phyloP scores from a whole-genome alignment of 2,329 filamentous ascomycete species.

The Nemania serpens region DNA sequence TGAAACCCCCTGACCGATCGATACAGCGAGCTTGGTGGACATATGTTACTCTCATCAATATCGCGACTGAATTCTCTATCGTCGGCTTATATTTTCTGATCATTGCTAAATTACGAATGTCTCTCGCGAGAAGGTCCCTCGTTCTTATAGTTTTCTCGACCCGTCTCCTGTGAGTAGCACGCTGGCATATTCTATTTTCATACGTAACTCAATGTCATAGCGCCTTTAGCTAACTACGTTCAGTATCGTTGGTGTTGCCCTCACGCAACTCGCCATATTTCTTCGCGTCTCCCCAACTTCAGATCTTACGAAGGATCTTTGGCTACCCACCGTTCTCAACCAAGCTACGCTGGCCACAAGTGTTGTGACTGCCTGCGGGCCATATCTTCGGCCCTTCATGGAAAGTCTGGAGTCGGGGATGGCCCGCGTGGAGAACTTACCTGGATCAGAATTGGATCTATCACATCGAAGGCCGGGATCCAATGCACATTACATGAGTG shows the following conservation, averaged over 20 bases:
- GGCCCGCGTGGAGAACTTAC: constrained; percentile 25
- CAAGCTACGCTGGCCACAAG: constrained; percentile 24
- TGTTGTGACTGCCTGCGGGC: constrained; percentile 27
- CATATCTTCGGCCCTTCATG: constrained; percentile 29
- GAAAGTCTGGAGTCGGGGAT: constrained; percentile 30
- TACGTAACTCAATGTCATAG: background rate
- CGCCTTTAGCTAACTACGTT: background rate
- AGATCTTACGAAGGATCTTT: constrained; percentile 19
- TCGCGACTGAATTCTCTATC: constrained; percentile 26
- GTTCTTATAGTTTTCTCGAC: constrained; percentile 25
- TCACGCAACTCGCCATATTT: constrained; percentile 25
- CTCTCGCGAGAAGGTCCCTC: constrained; percentile 14
- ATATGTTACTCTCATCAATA: constrained; percentile 22
- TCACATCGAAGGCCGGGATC: constrained; percentile 8
- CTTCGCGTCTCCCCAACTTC: constrained; percentile 14
- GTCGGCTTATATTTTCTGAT: constrained; percentile 26
- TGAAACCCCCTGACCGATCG: background rate
- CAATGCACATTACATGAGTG: constrained; percentile 20
- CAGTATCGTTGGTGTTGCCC: constrained; percentile 22
- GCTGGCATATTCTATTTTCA: background rate
- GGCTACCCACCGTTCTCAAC: constrained; percentile 26
- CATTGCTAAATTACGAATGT: constrained; percentile 22
- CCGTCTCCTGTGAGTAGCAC: constrained; percentile 25
- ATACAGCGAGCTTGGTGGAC: constrained; percentile 26
- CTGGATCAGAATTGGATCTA: constrained; percentile 22